phyloP scores from a whole-genome alignment of 2,329 filamentous ascomycete species.

The Fusarium sp. region DNA sequence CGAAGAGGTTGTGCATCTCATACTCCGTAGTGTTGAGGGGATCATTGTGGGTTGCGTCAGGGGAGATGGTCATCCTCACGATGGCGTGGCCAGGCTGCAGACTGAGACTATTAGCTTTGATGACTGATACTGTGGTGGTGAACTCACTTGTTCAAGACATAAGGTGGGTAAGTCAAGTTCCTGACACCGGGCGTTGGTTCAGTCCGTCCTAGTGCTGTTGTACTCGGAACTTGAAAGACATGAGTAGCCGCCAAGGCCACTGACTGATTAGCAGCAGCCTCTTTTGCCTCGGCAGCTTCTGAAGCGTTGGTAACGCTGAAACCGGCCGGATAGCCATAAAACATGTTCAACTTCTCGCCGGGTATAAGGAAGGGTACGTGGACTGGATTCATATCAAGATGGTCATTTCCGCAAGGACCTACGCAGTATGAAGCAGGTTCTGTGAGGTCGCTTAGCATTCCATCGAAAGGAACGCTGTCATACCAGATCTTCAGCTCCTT shows the following conservation, averaged over 20 bases:
- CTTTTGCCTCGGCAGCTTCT: neutral
- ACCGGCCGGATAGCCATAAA: constrained; percentile 6
- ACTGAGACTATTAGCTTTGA: neutral
- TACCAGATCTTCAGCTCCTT: constrained; percentile 6
- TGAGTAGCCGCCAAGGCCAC: neutral
- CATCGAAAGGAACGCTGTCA: neutral
- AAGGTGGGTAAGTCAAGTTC: constrained; percentile 5
- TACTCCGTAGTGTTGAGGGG: constrained; percentile 3
- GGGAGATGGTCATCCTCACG: constrained; percentile 9
- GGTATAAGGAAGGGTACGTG: constrained; percentile 7
- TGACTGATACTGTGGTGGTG: accelerated
- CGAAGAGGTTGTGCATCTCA: constrained; percentile 4
- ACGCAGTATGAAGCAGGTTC: constrained; percentile 9
- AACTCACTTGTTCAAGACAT: constrained; percentile 9
- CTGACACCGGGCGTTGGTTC: constrained; percentile 3
- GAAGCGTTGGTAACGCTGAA: constrained; percentile 1
- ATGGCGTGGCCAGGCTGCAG: constrained; percentile 3
- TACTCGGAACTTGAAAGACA: neutral
- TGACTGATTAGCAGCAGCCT: constrained; percentile 1
- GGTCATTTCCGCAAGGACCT: neutral
- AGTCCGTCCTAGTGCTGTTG: neutral
- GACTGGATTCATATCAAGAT: constrained; percentile 6
- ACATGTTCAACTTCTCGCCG: constrained; percentile 3
- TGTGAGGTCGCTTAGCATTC: constrained; percentile 1
- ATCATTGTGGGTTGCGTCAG: constrained; percentile 6